Percentiles rank a stretch among this genome's conserved stretches.
These are phyloP conservation scores for Xerocomus spinulosus DNA, from an alignment of 768 basidiomycete species.

Conservation along the genomic window DNA sequence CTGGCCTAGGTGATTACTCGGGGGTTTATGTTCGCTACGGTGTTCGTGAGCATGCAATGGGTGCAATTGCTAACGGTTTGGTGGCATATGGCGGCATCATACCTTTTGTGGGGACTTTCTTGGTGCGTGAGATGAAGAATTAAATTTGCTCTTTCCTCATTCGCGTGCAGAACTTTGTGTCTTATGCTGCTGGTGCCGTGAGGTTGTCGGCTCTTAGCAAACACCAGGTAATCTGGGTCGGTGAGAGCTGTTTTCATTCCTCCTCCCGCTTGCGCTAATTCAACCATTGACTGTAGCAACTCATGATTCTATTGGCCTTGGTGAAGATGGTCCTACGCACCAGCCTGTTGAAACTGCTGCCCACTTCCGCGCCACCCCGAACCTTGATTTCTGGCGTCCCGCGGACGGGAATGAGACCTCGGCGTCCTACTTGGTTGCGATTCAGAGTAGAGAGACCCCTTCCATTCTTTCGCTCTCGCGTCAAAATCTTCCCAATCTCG, in stretches of 20 bases:
- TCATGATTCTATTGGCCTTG: constrained; percentile 90
- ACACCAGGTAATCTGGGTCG: constrained; percentile 92
- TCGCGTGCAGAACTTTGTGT: constrained; percentile 74
- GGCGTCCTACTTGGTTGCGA: constrained; percentile 78
- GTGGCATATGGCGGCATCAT: constrained; percentile 87
- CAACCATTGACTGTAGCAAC: constrained; percentile 50
- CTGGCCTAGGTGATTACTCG: constrained; percentile 75
- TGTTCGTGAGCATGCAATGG: constrained; percentile 97
- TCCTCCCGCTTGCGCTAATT: background rate
- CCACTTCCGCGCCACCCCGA: constrained; percentile 85
- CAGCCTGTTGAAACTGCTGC: constrained; percentile 89
- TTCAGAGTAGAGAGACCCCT: constrained; percentile 72
- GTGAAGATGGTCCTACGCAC: constrained; percentile 95
- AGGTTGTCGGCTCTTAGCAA: constrained; percentile 84
- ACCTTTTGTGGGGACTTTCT: constrained; percentile 89
- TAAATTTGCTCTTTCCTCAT: constrained; percentile 8
- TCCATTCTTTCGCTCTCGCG: constrained; percentile 81
- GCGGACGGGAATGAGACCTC: constrained; percentile 98
- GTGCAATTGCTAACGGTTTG: constrained; percentile 90
- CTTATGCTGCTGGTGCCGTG: constrained; percentile 90
- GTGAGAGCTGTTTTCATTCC: constrained; percentile 38
- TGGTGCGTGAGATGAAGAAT: constrained; percentile 46
- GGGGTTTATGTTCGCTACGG: constrained; percentile 95
- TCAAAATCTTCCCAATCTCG: constrained; percentile 92
- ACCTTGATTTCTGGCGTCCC: constrained; percentile 88